Conservation (phyloP, 148 eudicot species). For the Vaccinium myrtillus region DNA sequence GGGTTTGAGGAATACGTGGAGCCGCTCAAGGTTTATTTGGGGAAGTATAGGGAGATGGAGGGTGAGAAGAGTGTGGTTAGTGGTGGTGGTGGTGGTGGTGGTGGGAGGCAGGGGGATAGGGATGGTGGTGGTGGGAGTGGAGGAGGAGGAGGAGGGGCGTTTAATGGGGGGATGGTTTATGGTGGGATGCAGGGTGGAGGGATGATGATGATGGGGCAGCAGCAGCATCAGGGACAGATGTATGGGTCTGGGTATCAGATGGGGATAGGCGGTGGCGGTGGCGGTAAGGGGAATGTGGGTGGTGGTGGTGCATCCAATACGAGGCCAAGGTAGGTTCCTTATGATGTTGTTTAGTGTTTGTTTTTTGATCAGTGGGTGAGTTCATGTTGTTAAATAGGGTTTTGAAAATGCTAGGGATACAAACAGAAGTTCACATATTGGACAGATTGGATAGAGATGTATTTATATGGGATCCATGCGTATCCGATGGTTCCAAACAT, state of each 20-base stretch:
- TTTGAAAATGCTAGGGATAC: neutral
- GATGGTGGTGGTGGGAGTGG: conserved; percentile 9
- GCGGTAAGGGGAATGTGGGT: conserved; percentile 1
- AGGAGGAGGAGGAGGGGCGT: neutral
- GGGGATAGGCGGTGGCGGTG: conserved; percentile 7
- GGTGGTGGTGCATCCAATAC: conserved; percentile 12
- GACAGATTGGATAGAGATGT: neutral
- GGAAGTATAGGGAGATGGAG: conserved; percentile 22
- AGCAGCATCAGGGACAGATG: conserved; percentile 13
- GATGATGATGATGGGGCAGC: conserved; percentile 20
- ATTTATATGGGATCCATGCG: neutral
- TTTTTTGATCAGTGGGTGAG: neutral
- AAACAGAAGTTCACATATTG: neutral
- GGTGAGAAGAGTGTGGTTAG: neutral
- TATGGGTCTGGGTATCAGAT: conserved; percentile 20
- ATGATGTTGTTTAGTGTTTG: neutral
- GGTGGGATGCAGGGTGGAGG: conserved; percentile 16
- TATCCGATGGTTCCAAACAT: neutral
- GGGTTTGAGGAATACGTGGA: conserved; percentile 21
- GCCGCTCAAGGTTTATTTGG: conserved; percentile 19
- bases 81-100: conserved; percentile 3
- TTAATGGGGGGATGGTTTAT: conserved; percentile 8
- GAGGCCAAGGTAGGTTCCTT: conserved; percentile 14
- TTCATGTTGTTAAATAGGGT: neutral
- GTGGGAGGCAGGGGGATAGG: conserved; percentile 12